These are phyloP conservation scores for Corynascus novoguineensis DNA, from an alignment of 495 filamentous ascomycete genomes.

Conservation along the genomic window DNA sequence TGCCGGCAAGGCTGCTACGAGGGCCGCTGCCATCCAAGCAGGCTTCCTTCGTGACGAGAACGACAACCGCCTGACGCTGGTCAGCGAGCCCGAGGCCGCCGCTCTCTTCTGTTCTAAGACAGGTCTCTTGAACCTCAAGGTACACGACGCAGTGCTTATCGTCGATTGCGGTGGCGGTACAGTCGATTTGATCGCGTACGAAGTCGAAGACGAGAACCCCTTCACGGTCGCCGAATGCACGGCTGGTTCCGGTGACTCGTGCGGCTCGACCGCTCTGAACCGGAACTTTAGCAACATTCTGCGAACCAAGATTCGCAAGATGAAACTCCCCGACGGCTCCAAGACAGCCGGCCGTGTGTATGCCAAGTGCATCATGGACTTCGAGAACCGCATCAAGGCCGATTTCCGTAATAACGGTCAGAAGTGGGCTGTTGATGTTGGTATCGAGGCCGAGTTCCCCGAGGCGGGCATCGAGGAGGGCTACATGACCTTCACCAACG, in stretches of 20 bases:
- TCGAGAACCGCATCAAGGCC: slow-evolving; percentile 73
- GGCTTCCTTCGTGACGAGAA: slow-evolving; percentile 71
- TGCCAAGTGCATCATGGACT: slow-evolving; percentile 77
- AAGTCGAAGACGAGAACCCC: slow-evolving; percentile 69
- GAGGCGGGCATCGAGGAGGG: slow-evolving; percentile 72
- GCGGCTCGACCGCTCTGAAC: slow-evolving; percentile 68
- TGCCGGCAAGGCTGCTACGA: slow-evolving; percentile 65
- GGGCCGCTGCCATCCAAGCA: slow-evolving; percentile 67
- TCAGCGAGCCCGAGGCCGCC: slow-evolving; percentile 68
- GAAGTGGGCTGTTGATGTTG: slow-evolving; percentile 72
- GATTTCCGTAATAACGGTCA: slow-evolving; percentile 77
- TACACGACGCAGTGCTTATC: slow-evolving; percentile 67
- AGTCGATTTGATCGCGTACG: slow-evolving; percentile 71
- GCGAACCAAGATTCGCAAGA: slow-evolving; percentile 69
- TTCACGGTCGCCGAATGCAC: slow-evolving; percentile 72
- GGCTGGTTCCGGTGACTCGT: slow-evolving; percentile 68
- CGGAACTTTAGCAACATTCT: slow-evolving; percentile 72
- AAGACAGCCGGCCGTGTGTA: slow-evolving; percentile 70
- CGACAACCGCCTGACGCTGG: slow-evolving; percentile 65
- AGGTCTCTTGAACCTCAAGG: slow-evolving; percentile 65
- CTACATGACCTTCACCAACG: slow-evolving; percentile 79
- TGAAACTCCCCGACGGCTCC: slow-evolving; percentile 71
- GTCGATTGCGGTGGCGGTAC: slow-evolving; percentile 73
- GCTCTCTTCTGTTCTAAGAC: slow-evolving; percentile 72
- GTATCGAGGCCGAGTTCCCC: slow-evolving; percentile 71